Percentiles rank a stretch among this genome's conserved stretches.
phyloP scores from a whole-genome alignment of 768 basidiomycete genomes.

The Russula abietina region DNA sequence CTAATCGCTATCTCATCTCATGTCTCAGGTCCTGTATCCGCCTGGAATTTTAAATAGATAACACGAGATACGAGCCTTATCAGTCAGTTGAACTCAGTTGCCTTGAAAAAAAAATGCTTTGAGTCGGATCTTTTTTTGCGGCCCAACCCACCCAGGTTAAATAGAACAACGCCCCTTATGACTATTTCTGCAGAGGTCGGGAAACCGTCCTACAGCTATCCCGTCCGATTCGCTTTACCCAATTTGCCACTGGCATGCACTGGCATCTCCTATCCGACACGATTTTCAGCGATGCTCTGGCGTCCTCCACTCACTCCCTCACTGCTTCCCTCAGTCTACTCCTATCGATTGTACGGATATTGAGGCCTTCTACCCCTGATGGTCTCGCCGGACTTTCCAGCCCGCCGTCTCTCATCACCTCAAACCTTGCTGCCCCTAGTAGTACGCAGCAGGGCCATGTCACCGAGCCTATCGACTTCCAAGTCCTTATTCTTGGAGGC shows the following conservation, averaged over 20 bases:
- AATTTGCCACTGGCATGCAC: conserved; percentile 9
- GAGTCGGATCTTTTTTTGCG: background rate
- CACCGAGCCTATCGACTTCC: conserved; percentile 28
- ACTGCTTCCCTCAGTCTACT: conserved; percentile 5
- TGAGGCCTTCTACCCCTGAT: background rate
- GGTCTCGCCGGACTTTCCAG: conserved; percentile 4
- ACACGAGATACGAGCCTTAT: background rate
- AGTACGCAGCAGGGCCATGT: background rate
- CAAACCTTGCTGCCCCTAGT: conserved; percentile 7
- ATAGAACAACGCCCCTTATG: conserved; percentile 1
- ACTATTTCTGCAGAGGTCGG: background rate
- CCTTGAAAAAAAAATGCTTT: too few relatives aligned
- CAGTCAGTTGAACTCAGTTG: too few relatives aligned
- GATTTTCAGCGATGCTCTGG: conserved; percentile 6
- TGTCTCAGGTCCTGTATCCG: background rate
- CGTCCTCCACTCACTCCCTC: background rate
- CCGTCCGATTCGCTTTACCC: background rate
- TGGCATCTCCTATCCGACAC: conserved; percentile 9
- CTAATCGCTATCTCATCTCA: background rate
- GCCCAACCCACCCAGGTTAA: background rate
- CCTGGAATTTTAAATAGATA: background rate
- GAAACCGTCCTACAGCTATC: background rate
- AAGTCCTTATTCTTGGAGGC: conserved; percentile 57
- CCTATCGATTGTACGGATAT: conserved; percentile 9
- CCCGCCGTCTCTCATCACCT: conserved; percentile 2